Evolutionary conservation across 192 early-diverging fungal species (phyloP).

Genomic region (Coemansia furcata): DNA sequence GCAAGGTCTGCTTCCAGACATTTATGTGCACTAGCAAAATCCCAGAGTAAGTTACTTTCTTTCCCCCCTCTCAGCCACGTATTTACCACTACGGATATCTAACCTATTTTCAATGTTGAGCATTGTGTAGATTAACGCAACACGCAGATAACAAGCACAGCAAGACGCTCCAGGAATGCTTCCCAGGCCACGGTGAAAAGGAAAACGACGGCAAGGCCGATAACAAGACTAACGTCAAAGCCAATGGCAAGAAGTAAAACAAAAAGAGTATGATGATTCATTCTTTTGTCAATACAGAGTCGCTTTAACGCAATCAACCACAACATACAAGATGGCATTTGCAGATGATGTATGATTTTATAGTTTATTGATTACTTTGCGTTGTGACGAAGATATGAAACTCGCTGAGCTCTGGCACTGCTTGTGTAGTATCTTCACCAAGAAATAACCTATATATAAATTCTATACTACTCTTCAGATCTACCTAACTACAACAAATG

Average conservation of each 20-base stretch:
- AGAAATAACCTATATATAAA: no score
- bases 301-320: no score
- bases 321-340: no score
- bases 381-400: no score
- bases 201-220: not conserved
- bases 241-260: constrained; percentile 16
- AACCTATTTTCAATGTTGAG: not conserved
- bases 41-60: constrained; percentile 56
- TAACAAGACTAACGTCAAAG: constrained; percentile 5
- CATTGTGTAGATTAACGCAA: constrained; percentile 47
- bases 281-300: not conserved
- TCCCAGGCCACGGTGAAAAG: constrained; percentile 60
- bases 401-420: no score
- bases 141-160: constrained; percentile 76
- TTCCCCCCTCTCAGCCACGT: not conserved
- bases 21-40: constrained; percentile 70
- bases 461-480: no score
- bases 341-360: no score
- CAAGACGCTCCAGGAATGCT: constrained; percentile 74
- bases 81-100: not conserved
- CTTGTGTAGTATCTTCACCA: no score
- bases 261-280: not conserved
- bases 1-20: constrained; percentile 73
- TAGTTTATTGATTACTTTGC: no score
- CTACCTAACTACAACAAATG: no score